A percentile compares a stretch with the other conserved stretches of the same genome.
Conservation (phyloP, 1,284 basidiomycete genomes). For the Tylopilus orsonianus region DNA sequence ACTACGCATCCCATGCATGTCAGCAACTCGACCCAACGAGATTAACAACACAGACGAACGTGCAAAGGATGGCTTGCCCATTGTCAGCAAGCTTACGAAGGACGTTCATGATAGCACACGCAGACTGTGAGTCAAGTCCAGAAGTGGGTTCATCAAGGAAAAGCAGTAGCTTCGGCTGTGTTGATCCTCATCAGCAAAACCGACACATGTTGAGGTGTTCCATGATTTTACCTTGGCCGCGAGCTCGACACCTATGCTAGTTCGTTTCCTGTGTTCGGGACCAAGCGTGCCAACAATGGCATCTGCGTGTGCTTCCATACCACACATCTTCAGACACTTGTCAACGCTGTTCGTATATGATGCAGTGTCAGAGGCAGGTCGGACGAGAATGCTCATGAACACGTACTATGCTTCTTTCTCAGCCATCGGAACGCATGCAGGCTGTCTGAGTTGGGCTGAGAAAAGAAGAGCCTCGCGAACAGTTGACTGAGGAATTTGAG, state of each 20-base stretch:
- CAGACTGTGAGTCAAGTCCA: slow-evolving; percentile 86
- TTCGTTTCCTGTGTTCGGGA: slow-evolving; percentile 77
- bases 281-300: slow-evolving; percentile 77
- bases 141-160: slow-evolving; percentile 86
- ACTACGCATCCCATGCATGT: no score
- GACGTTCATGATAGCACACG: slow-evolving; percentile 83
- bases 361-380: neutral
- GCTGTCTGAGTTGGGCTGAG: slow-evolving; percentile 81
- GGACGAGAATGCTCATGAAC: neutral
- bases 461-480: slow-evolving; percentile 86
- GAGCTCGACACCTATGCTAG: slow-evolving; percentile 81
- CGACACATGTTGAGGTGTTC: neutral
- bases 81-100: slow-evolving; percentile 79
- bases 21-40: slow-evolving; percentile 2
- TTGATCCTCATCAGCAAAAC: slow-evolving; percentile 30
- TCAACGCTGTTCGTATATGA: slow-evolving; percentile 55
- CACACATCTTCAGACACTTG: slow-evolving; percentile 77
- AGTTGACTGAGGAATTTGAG: slow-evolving; percentile 69
- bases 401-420: slow-evolving; percentile 81
- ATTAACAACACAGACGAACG: slow-evolving; percentile 50
- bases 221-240: slow-evolving; percentile 57
- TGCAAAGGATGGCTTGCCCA: slow-evolving; percentile 74
- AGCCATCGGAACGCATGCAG: slow-evolving; percentile 55
- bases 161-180: slow-evolving; percentile 67
- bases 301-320: slow-evolving; percentile 68